A percentile compares a stretch with the other conserved stretches of the same genome.
phyloP scores from a whole-genome alignment of 805 yeast genomes.

The Teunomyces stri region DNA sequence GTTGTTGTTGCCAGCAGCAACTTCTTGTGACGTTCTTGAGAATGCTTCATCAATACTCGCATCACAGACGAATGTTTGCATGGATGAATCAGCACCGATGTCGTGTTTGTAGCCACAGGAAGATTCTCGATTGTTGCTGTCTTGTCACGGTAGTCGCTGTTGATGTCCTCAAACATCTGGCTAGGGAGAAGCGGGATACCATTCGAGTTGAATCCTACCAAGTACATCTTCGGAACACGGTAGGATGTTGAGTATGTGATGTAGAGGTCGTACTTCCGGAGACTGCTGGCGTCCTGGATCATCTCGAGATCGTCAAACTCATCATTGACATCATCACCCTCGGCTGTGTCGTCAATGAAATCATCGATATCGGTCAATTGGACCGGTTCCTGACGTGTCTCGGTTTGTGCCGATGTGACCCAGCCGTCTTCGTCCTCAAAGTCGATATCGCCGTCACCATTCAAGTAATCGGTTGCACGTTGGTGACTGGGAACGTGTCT shows the following conservation, averaged over 20 bases:
- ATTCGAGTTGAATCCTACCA: slow-evolving; percentile 79
- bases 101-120: slow-evolving; percentile 74
- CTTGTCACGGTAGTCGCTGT: slow-evolving; percentile 87
- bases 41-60: slow-evolving; percentile 77
- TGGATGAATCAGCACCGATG: slow-evolving; percentile 90
- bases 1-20: slow-evolving; percentile 19
- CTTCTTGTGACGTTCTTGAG: slow-evolving; percentile 33
- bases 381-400: slow-evolving; percentile 1
- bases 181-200: slow-evolving; percentile 86
- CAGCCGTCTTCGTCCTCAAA: slow-evolving; percentile 53
- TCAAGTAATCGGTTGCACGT: slow-evolving; percentile 59
- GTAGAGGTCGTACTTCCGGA: slow-evolving; percentile 81
- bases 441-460: slow-evolving; percentile 38
- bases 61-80: slow-evolving; percentile 94
- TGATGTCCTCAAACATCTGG: slow-evolving; percentile 93
- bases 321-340: slow-evolving; percentile 30
- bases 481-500: slow-evolving; percentile 84
- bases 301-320: slow-evolving; percentile 28
- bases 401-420: slow-evolving; percentile 32
- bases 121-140: slow-evolving; percentile 95
- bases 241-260: slow-evolving; percentile 93
- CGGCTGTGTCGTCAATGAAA: slow-evolving; percentile 43
- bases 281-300: slow-evolving; percentile 27
- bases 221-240: slow-evolving; percentile 90
- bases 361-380: slow-evolving; percentile 46